Conservation (phyloP, 208 protist species). For the Leishmania braziliensis region DNA sequence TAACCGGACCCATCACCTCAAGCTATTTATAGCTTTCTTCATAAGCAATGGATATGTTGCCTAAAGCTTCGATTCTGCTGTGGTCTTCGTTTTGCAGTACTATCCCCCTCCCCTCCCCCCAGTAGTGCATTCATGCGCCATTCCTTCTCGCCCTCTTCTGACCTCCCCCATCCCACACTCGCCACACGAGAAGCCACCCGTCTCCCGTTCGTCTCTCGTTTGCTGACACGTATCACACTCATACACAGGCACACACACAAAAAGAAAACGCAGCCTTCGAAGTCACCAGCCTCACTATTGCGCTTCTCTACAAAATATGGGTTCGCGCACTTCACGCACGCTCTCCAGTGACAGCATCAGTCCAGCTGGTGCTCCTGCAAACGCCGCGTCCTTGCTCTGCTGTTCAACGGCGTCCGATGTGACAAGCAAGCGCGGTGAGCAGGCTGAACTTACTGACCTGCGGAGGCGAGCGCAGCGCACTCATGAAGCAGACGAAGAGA, state of each 20-base stretch:
- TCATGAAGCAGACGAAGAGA: not conserved
- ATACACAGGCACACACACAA: not conserved
- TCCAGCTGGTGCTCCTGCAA: not conserved
- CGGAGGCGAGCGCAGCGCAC: not conserved
- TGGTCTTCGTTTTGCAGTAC: not conserved
- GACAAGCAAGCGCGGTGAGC: not conserved
- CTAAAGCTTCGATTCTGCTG: not conserved
- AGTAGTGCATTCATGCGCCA: not conserved
- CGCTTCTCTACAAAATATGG: not conserved
- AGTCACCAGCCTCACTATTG: not conserved
- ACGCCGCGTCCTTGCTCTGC: not conserved
- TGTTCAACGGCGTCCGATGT: constrained; percentile 1
- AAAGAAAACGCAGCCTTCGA: not conserved
- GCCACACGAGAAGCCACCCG: too few relatives aligned
- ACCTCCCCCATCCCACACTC: not conserved
- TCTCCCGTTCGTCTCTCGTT: not conserved
- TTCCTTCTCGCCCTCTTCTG: not conserved
- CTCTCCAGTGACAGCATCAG: not conserved
- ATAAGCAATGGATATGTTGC: not conserved
- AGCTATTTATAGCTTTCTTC: not conserved
- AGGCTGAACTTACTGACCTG: not conserved
- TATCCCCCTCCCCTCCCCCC: not conserved
- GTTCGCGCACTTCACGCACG: not conserved
- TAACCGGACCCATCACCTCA: not conserved
- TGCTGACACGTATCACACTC: not conserved